Evolutionary conservation across 169 alveolate genomes (phyloP).

Genomic region (Plasmodium billcollinsi): DNA sequence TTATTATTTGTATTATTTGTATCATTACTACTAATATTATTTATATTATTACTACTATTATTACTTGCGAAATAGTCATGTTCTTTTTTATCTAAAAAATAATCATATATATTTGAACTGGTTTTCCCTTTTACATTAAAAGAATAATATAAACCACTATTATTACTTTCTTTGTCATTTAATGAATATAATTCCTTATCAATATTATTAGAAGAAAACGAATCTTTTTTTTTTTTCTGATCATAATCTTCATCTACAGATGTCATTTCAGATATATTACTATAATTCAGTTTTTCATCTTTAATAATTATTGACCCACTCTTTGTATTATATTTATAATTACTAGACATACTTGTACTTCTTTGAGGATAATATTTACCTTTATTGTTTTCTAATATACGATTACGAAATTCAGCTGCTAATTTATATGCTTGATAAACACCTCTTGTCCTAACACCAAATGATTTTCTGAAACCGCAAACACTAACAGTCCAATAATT

Average conservation of each 20-base stretch:
- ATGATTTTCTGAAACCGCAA: conserved; percentile 75
- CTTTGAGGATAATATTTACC: conserved; percentile 70
- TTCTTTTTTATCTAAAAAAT: conserved; percentile 39
- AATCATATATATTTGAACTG: conserved; percentile 52
- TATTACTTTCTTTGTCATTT: conserved; percentile 18
- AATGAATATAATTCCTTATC: conserved; percentile 38
- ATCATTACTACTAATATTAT: not conserved
- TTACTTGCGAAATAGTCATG: not conserved
- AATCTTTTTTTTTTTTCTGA: conserved; percentile 5
- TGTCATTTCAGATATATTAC: not conserved
- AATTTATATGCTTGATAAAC: conserved; percentile 77
- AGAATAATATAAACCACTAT: not conserved
- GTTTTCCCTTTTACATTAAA: not conserved
- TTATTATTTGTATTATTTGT: not conserved
- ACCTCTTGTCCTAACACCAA: conserved; percentile 78
- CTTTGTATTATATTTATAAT: conserved; percentile 57
- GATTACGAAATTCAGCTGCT: conserved; percentile 75
- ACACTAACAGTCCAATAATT: conserved; percentile 79
- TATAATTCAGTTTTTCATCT: conserved; percentile 32
- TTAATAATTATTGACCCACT: conserved; percentile 13
- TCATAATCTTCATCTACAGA: not conserved
- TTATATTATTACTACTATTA: not conserved
- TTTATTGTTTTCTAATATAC: conserved; percentile 70
- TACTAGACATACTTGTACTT: conserved; percentile 35
- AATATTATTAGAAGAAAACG: conserved; percentile 14